phyloP scores from a whole-genome alignment of 768 basidiomycete species.

The Lactarius sp. region DNA sequence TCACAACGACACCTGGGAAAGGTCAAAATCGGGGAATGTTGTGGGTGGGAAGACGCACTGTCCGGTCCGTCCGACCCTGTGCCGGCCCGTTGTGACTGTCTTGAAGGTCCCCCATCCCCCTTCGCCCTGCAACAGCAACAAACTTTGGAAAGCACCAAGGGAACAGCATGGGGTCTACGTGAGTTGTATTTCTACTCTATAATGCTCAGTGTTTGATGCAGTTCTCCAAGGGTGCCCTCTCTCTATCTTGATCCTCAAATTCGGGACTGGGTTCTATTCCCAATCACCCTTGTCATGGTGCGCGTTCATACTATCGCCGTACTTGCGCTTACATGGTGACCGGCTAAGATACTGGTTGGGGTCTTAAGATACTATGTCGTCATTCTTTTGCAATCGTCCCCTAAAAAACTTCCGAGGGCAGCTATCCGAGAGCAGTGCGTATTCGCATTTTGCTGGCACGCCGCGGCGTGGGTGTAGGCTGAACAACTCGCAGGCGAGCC shows the following conservation, averaged over 20 bases:
- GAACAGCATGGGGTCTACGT: conserved; percentile 20
- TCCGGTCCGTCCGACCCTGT: background rate
- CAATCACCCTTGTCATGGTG: conserved; percentile 96
- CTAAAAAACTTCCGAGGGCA: conserved; percentile 71
- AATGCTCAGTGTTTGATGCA: conserved; percentile 25
- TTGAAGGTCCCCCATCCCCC: no score
- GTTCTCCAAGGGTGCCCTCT: conserved; percentile 35
- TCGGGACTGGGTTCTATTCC: conserved; percentile 90
- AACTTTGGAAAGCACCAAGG: background rate
- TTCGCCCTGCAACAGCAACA: background rate
- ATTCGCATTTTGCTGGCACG: conserved; percentile 1
- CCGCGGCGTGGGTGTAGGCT: conserved; percentile 5
- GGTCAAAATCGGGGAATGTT: no score
- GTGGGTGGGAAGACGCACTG: no score
- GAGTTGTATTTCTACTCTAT: conserved; percentile 16
- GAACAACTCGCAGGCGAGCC: conserved; percentile 50
- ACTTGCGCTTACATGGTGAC: background rate
- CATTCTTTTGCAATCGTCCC: conserved; percentile 72
- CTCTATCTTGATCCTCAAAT: conserved; percentile 92
- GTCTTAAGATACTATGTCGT: conserved; percentile 91
- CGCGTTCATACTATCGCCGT: conserved; percentile 26
- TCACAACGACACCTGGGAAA: no score
- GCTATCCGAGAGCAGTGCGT: conserved; percentile 92
- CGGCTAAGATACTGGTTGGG: conserved; percentile 78
- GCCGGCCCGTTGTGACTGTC: no score